Evolutionary conservation across 2,329 filamentous ascomycete genomes (phyloP).

Genomic region (Penicillium sp.): DNA sequence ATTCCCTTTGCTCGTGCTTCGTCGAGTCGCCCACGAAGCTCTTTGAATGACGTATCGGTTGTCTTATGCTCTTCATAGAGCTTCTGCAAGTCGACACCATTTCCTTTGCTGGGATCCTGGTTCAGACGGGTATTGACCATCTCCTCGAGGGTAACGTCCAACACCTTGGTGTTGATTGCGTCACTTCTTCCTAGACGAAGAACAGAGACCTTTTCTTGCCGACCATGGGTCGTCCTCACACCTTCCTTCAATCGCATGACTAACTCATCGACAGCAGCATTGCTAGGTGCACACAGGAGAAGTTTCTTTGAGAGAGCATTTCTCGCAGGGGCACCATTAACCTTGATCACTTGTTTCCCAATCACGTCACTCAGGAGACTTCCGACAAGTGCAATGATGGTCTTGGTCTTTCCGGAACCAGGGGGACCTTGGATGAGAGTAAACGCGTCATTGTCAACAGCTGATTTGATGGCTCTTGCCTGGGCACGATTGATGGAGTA

Average conservation of each 20-base stretch:
- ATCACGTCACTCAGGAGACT: slow-evolving; percentile 68
- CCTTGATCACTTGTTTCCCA: slow-evolving; percentile 49
- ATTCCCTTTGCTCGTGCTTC: slow-evolving; percentile 57
- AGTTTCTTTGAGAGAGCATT: slow-evolving; percentile 69
- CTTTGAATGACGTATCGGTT: slow-evolving; percentile 63
- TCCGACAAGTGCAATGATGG: slow-evolving; percentile 93
- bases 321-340: slow-evolving; percentile 39
- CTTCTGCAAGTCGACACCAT: slow-evolving; percentile 55
- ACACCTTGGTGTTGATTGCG: slow-evolving; percentile 83
- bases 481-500: slow-evolving; percentile 87
- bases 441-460: slow-evolving; percentile 93
- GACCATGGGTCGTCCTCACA: slow-evolving; percentile 72
- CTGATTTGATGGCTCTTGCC: slow-evolving; percentile 85
- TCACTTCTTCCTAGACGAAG: slow-evolving; percentile 87
- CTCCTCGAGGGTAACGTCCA: slow-evolving; percentile 90
- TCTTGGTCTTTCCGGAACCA: slow-evolving; percentile 97
- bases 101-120: slow-evolving; percentile 44
- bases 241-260: slow-evolving; percentile 89
- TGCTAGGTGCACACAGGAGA: slow-evolving; percentile 95
- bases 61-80: slow-evolving; percentile 68
- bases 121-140: slow-evolving; percentile 73
- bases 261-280: slow-evolving; percentile 93
- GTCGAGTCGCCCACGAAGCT: slow-evolving; percentile 70
- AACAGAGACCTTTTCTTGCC: slow-evolving; percentile 74
- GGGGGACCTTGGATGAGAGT: slow-evolving; percentile 94